These are phyloP conservation scores for Thalassiosira pacifica DNA, from an alignment of 352 stramenopile species.

Conservation along the genomic window DNA sequence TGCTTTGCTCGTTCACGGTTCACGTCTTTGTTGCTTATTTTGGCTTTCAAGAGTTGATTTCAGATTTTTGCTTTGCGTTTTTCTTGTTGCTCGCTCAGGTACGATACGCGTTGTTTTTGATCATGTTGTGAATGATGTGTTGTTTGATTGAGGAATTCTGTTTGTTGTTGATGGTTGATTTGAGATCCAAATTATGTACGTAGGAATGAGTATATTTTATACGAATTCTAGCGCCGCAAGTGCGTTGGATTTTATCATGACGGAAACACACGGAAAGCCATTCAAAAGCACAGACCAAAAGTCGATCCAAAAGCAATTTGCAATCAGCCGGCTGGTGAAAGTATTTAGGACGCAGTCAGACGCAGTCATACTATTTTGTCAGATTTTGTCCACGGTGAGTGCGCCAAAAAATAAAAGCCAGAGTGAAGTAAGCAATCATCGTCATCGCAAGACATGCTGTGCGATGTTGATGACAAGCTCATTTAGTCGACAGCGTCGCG, in stretches of 20 bases:
- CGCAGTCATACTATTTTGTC: too few relatives aligned
- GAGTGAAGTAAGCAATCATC: too few relatives aligned
- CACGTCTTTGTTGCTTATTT: not conserved
- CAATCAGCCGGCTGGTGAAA: not conserved
- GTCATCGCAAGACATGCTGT: too few relatives aligned
- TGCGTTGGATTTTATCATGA: not conserved
- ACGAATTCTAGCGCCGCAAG: not conserved
- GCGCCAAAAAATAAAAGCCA: not conserved
- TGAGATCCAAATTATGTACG: too few relatives aligned
- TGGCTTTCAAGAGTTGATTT: not conserved
- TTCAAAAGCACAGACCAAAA: too few relatives aligned
- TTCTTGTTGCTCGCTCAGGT: not conserved
- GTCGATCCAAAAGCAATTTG: not conserved
- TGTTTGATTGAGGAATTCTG: not conserved
- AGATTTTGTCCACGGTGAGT: too few relatives aligned
- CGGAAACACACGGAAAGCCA: not conserved
- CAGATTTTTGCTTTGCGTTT: not conserved
- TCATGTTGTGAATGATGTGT: too few relatives aligned
- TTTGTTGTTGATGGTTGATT: too few relatives aligned
- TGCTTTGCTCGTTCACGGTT: not conserved
- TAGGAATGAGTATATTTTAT: not conserved
- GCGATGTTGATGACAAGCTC: too few relatives aligned
- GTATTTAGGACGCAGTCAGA: slow-evolving; percentile 4
- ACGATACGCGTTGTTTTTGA: too few relatives aligned
- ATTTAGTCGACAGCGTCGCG: too few relatives aligned